phyloP scores from a whole-genome alignment of 129 eudicot species.

The Cynara cardunculus region DNA sequence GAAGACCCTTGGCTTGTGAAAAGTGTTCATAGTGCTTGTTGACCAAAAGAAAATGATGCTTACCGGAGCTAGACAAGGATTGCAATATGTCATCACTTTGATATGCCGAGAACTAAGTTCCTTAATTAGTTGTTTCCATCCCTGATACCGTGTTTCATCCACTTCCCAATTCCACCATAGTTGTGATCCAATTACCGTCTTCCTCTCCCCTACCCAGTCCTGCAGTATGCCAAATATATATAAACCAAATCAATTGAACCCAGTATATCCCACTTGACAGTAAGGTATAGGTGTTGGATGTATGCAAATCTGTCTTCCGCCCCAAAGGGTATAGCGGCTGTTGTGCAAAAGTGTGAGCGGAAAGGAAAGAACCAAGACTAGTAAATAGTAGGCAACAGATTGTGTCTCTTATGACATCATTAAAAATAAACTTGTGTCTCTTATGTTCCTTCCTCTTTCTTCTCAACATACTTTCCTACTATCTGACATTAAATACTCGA shows the following conservation, averaged over 20 bases:
- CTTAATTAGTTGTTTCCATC: constrained; percentile 72
- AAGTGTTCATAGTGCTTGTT: neutral
- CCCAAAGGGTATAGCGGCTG: neutral
- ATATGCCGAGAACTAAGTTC: constrained; percentile 59
- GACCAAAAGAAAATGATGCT: neutral
- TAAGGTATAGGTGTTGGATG: neutral
- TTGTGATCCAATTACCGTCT: constrained; percentile 92
- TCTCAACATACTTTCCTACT: neutral
- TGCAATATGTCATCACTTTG: constrained; percentile 97
- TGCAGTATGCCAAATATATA: constrained; percentile 21
- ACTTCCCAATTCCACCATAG: constrained; percentile 99
- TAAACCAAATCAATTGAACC: neutral
- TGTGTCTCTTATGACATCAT: neutral
- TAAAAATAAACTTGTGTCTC: neutral
- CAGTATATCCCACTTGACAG: neutral
- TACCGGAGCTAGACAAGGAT: constrained; percentile 97
- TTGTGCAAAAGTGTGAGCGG: too few relatives aligned
- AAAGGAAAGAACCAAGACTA: too few relatives aligned
- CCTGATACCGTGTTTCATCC: constrained; percentile 64
- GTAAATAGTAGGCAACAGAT: too few relatives aligned
- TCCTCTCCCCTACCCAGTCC: constrained; percentile 99
- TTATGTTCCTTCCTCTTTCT: neutral
- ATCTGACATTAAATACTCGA: neutral
- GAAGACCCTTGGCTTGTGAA: neutral
- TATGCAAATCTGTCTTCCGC: neutral